These are phyloP conservation scores for Salvia rosmarinus DNA, from an alignment of 257 asterid species.

Conservation along the genomic window DNA sequence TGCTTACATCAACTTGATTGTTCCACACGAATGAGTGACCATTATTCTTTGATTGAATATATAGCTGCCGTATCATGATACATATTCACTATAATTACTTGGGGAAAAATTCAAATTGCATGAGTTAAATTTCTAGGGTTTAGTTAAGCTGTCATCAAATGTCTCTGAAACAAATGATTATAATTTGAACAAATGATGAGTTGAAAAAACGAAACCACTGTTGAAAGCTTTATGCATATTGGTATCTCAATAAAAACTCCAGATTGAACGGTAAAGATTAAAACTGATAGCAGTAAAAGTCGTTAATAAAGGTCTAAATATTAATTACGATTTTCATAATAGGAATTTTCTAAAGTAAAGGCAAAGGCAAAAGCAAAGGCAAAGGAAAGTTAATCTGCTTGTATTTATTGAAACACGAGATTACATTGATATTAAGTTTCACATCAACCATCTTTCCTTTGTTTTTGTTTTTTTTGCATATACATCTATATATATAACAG, in stretches of 20 bases:
- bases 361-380: neutral
- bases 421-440: slow-evolving; percentile 16
- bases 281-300: too few relatives aligned
- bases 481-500: neutral
- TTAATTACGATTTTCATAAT: neutral
- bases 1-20: neutral
- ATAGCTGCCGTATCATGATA: neutral
- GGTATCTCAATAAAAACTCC: too few relatives aligned
- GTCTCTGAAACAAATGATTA: neutral
- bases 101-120: too few relatives aligned
- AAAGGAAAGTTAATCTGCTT: slow-evolving; percentile 20
- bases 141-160: neutral
- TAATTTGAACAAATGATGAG: neutral
- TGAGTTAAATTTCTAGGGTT: neutral
- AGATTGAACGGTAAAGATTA: too few relatives aligned
- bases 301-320: slow-evolving; percentile 18
- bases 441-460: slow-evolving; percentile 17
- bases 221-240: neutral
- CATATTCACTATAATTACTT: neutral
- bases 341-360: neutral
- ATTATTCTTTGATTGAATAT: neutral
- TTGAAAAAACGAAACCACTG: neutral
- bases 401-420: slow-evolving; percentile 27
- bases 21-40: too few relatives aligned
- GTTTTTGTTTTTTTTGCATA: neutral